Base-by-base conservation (phyloP, 164 flowering plant genomes). In the Euptelea pleiosperma region DNA sequence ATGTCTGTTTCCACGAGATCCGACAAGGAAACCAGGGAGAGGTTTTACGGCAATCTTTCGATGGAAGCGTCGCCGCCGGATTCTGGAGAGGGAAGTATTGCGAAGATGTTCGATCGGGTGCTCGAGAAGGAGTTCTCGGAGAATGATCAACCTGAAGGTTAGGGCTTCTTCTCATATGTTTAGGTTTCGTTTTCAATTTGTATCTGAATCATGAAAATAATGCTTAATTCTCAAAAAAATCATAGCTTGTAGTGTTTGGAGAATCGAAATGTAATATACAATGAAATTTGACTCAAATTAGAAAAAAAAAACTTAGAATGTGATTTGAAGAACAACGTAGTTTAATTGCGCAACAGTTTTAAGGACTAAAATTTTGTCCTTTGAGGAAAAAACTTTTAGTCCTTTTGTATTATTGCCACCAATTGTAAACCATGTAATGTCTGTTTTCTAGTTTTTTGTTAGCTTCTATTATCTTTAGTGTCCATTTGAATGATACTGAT, bases 61-160 rank as follows among this genome's bases (percentile, higher is more conserved):
- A 7, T 69, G 16, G 82, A 84, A 39, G 61, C 87, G 3, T 55
- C 87, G 52, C 70, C 83, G 21, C 79, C 96, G 9, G 82, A 61
- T 43, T 25, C 78, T 8, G 76, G 72, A 6, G 94, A 82, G 3
- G 96, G 82, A 0, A 84, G 79, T 55, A 80, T 89, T 8, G 98
- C 98, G 3, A 72, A 89, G 68, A 87, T 93, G 77, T 82, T 93
- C 68, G 96, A 84, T 78, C 80, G 83, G 4, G 97, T 93, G 60
- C 81, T 93, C 3, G 90, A 89, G 78, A 89, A 89, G 61, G 98
- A 93, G 75, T 93, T 93, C 58, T 61, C 91, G 12, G 98, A 89
- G 33, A 86, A 82, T 44, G 96, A 92, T 60, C 89, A 81, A 57
- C 84, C 89, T 57, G 90, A 87, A 78, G 97, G 98, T 87, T 35